Evolutionary conservation across 345 rosid species (phyloP), one percentile per base, ranked within the genome.

Genomic region (Acer yangbiense): DNA sequence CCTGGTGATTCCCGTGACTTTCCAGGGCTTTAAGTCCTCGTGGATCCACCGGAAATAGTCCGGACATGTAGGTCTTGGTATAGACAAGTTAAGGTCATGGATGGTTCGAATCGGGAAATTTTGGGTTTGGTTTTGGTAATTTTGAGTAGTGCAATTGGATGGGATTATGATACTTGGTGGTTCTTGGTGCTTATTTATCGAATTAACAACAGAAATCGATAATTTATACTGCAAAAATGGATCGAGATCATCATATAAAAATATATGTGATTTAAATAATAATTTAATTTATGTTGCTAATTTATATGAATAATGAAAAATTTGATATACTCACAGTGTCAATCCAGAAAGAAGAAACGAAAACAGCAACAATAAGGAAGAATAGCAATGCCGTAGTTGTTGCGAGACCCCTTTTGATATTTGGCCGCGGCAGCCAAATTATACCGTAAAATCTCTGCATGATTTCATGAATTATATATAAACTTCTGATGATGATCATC

Each of bases 1-100:
- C 65, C 88, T 78, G 10, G 86, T 76, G 83, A 90, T 90, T 52
- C 92, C 92, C 0, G 86, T 73, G 14, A 23, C 48, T 71, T 64
- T 78, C 94, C 94, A 90, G 4, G 94, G 92, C 44, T 74, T 79
- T 61, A 90, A 84, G 69, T 90, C 94, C 75, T 90, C 91, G 58
- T 87, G 90, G 88, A 90, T 89, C 94, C 94, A 90, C n/a, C 85
- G 82, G 72, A 87, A 87, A 76, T 86, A 87, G 3, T 86, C 85
- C 0, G 94, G 94, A 62, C 92, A 90, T 9, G 74, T 62, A 13
- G 72, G 54, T 69, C 55, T 12, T 12, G 76, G 48, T 16, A 74
- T 43, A 9, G 82, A 71, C 29, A 83, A 71, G 14, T 76, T 71
- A 39, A 55, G 66, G 1, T 71, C 68, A 58, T 74, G 44, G 29